Evolutionary conservation across 1,284 basidiomycete species (phyloP), one percentile per base, ranked within the genome.

Genomic region (Baeospora myosura): DNA sequence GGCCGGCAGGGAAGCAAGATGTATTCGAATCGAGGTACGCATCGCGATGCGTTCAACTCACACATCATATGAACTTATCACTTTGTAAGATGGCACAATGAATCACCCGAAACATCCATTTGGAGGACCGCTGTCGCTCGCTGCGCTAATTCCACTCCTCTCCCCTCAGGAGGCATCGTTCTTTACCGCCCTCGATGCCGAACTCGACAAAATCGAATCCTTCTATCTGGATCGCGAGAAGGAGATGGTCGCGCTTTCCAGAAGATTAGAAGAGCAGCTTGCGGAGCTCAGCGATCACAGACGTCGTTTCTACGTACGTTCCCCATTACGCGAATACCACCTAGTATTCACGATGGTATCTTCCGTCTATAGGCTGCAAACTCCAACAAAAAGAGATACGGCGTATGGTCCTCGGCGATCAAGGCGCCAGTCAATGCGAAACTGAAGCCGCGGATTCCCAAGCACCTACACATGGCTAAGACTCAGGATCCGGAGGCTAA

Each of bases 201-300:
- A 95, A 57, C 65, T 94, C 0, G 77, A 82, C 42, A 90, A 95
- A 66, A 77, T 94, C 17, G 83, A 92, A 54, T 64, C 66, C 2
- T 98, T 98, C 60, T 97, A 89, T 57, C 55, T 74, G 5, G 76
- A 75, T 18, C 73, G 84, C 18, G 88, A 90, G 59, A 65, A 69
- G 18, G 88, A 91, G 49, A 79, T 84, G 62, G 62, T 64, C 17
- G 63, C 62, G 21, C 71, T 69, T 45, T 72, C 76, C 43, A 59
- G 55, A 38, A 29, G 55, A 14, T 65, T 95, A 0, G 73, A 76
- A 43, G 68, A 71, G 36, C 93, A 97, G 58, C 71, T 96, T 4
- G 60, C 71, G 2, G 86, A 89, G 51, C 71, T 95, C 10, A 69
- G 66, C 22, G 76, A 81, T 48, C 91, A 94, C 59, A 66, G 79